Evolutionary conservation across 2,329 filamentous ascomycete genomes (phyloP), one percentile per base, ranked within the genome.

Genomic region (Neophaeococcomyces aloes): DNA sequence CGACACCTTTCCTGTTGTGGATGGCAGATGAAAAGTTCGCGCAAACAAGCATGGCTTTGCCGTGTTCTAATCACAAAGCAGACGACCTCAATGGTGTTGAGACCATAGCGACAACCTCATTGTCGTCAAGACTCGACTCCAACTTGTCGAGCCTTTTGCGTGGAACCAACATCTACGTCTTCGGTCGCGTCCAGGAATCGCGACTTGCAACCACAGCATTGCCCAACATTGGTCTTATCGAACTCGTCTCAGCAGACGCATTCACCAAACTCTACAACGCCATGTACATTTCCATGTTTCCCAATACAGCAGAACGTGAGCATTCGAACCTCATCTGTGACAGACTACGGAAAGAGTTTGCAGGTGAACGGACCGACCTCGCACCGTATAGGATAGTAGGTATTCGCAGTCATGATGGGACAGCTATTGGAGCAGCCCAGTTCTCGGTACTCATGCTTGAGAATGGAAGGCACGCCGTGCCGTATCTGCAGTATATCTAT

Each of bases 401-500:
- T 14, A 47, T 53, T 13, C 37, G 51, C 6, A 49, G 50, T 25
- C 37, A 40, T 15, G 18, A 43, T 2, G 51, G 49, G 2, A 30
- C 50, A 32, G 51, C 47, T 1, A 50, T 53, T n/a, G 51, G 49
- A 13, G 51, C 51, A 2, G 51, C 51, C 19, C 51, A 53, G n/a
- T 53, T 53, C 32, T 50, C 47, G 8, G 49, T 53, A 29, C 39
- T 53, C 8, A 36, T 46, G 15, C 33, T 53, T 3, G 39, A 47
- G 10, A 30, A 25, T 14, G 14, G 29, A 21, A 40, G 46, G 11
- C 48, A 44, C 31, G 51, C 49, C 7, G 47, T 53, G 33, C 51
- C 51, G 11, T 53, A 53, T 29, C 37, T 53, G 13, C 49, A 53
- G 33, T 53, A 53, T 38, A 48, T 53, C 43, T 53, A 53, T 37